These are phyloP conservation scores for Xanthoparmelia taractica DNA, from an alignment of 495 filamentous ascomycete species.

Conservation along the genomic window DNA sequence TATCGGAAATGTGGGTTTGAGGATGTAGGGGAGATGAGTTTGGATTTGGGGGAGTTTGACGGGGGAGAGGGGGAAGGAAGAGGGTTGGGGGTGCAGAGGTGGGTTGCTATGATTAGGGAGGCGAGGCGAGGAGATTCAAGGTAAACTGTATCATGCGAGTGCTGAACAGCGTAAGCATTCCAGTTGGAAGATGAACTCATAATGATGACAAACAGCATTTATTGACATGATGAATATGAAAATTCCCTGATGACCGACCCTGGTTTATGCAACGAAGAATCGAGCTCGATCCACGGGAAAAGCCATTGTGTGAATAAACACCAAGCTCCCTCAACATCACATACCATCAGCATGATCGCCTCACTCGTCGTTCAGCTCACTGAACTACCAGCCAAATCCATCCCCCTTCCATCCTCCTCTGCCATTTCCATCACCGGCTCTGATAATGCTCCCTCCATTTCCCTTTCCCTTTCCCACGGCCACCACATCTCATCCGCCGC, in stretches of 20 bases:
- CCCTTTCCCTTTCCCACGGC: not conserved
- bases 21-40: constrained; percentile 14
- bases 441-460: too few relatives aligned
- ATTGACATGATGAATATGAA: not conserved
- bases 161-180: too few relatives aligned
- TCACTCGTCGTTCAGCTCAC: not conserved
- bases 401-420: not conserved
- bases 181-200: too few relatives aligned
- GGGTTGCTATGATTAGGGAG: constrained; percentile 15
- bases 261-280: too few relatives aligned
- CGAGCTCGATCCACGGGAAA: too few relatives aligned
- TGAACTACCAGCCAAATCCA: too few relatives aligned
- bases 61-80: not conserved
- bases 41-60: constrained; percentile 12
- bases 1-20: constrained; percentile 12
- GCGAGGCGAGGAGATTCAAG: too few relatives aligned
- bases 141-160: too few relatives aligned
- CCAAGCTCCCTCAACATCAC: not conserved
- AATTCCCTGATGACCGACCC: too few relatives aligned
- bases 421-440: not conserved
- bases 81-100: constrained; percentile 8
- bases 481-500: not conserved
- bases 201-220: not conserved
- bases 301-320: not conserved
- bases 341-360: not conserved